Percentiles rank a stretch among this genome's conserved stretches.
These are phyloP conservation scores for Colletotrichum godetiae DNA, from an alignment of 2,329 filamentous ascomycete species.

Conservation along the genomic window DNA sequence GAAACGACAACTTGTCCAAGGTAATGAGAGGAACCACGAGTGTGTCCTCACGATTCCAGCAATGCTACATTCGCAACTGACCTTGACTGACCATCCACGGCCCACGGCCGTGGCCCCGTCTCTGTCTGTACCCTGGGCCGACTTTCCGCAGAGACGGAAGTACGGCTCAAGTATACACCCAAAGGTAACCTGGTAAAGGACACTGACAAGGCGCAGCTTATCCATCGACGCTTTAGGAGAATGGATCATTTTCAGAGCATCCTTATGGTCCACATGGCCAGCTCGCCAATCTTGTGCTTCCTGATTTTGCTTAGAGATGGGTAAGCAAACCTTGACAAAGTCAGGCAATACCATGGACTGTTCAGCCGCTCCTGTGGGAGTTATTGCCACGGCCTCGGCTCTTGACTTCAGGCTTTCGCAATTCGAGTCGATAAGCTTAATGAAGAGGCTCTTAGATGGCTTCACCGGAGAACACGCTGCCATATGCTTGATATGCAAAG, in stretches of 20 bases:
- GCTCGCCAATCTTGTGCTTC: neutral
- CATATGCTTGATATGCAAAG: too few species aligned
- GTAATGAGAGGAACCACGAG: neutral
- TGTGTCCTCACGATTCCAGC: neutral
- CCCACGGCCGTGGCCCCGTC: neutral
- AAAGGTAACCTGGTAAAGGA: neutral
- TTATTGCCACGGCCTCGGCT: too few species aligned
- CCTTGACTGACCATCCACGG: neutral
- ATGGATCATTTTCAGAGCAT: conserved; percentile 2
- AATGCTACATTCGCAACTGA: neutral
- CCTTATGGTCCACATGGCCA: neutral
- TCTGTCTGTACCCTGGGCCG: neutral
- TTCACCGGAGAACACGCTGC: too few species aligned
- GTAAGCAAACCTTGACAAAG: neutral
- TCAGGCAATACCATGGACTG: neutral
- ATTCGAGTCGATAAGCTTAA: neutral
- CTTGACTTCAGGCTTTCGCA: neutral
- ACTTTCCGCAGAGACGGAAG: neutral
- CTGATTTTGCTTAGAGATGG: neutral
- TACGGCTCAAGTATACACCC: neutral
- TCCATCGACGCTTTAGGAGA: neutral
- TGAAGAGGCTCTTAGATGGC: neutral
- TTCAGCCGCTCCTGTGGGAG: too few species aligned
- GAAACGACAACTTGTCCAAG: neutral
- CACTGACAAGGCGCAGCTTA: neutral